Conservation (phyloP, 2,329 filamentous ascomycete species). For the Pseudocercospora pini-densiflorae region DNA sequence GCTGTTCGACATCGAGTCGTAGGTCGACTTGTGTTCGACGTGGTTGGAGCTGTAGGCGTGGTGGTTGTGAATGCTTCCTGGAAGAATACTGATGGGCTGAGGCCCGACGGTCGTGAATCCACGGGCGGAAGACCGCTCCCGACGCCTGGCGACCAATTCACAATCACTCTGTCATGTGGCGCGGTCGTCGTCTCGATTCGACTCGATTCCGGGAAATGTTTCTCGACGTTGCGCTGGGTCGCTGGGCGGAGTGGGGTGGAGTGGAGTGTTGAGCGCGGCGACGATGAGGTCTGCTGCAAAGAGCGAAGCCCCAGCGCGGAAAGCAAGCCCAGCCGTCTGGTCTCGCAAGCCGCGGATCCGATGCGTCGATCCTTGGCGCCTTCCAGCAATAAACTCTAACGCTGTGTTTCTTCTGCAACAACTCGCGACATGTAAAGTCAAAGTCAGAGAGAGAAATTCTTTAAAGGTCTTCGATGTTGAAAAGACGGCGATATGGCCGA, state of each 20-base stretch:
- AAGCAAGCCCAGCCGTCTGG: not conserved
- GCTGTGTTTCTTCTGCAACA: not conserved
- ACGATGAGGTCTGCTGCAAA: not conserved
- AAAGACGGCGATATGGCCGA: constrained; percentile 29
- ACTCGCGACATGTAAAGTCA: not conserved
- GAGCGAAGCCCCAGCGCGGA: not conserved
- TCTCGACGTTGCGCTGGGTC: not conserved
- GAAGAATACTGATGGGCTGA: constrained; percentile 20
- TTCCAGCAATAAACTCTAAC: not conserved
- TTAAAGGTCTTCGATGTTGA: not conserved
- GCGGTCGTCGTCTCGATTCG: constrained; percentile 7
- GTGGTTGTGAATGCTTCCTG: constrained; percentile 14
- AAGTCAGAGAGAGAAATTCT: not conserved
- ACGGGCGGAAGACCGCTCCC: constrained; percentile 10
- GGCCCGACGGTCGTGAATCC: constrained; percentile 3
- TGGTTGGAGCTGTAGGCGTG: not conserved
- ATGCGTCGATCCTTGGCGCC: constrained; percentile 1
- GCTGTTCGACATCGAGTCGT: constrained; percentile 35
- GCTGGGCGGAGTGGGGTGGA: constrained; percentile 6
- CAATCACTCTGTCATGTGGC: constrained; percentile 4
- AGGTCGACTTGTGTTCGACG: constrained; percentile 8
- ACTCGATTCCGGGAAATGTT: not conserved
- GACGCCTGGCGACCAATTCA: not conserved
- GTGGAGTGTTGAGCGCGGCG: not conserved
- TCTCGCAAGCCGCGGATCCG: not conserved